Conservation (phyloP, 108 stramenopile species). For the Skeletonema tropicum region DNA sequence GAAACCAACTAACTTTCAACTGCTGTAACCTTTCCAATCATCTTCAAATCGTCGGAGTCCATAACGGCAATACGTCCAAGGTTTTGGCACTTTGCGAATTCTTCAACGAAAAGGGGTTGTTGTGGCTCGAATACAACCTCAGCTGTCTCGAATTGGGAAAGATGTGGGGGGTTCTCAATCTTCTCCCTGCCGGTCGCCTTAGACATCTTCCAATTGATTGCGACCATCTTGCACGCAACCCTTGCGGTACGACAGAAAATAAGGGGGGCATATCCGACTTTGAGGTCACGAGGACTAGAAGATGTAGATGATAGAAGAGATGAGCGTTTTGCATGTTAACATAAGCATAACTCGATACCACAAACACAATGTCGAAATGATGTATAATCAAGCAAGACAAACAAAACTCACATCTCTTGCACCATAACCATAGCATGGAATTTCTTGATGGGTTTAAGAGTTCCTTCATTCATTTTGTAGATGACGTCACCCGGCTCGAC, state of each 20-base stretch:
- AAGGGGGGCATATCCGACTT: conserved; percentile 79
- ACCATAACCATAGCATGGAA: conserved; percentile 82
- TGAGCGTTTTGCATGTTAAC: too few relatives aligned
- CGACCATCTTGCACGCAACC: conserved; percentile 91
- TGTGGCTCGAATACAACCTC: conserved; percentile 84
- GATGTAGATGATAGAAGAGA: too few relatives aligned
- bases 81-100: conserved; percentile 74
- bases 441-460: conserved; percentile 67
- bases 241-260: conserved; percentile 89
- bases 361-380: too few relatives aligned
- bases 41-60: conserved; percentile 87
- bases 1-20: not conserved
- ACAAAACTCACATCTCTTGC: conserved; percentile 58
- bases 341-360: too few relatives aligned
- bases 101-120: conserved; percentile 81
- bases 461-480: conserved; percentile 77
- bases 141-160: conserved; percentile 82
- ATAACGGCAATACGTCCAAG: conserved; percentile 88
- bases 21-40: conserved; percentile 86
- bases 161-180: conserved; percentile 81
- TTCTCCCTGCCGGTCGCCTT: conserved; percentile 87
- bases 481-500: conserved; percentile 78
- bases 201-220: conserved; percentile 86
- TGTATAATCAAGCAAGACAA: too few relatives aligned
- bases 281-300: conserved; percentile 72